Percentiles rank a stretch among this genome's conserved stretches.
phyloP scores from a whole-genome alignment of 176 grass and related monocot genomes.

The Avena insularis region DNA sequence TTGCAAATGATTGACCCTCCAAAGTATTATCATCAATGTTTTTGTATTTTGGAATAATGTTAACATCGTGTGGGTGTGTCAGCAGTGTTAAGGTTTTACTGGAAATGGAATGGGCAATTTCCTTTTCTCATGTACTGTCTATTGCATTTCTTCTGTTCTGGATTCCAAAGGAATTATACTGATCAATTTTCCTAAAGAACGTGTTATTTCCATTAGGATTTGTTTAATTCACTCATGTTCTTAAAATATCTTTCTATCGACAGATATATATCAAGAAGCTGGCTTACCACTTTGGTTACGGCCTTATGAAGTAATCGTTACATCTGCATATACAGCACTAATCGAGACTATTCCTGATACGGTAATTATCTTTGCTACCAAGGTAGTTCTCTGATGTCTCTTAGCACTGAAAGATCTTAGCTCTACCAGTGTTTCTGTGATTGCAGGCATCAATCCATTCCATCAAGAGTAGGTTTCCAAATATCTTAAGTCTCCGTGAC shows the following conservation, averaged over 20 bases:
- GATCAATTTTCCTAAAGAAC: slow-evolving; percentile 30
- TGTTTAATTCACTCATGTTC: background rate
- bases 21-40: background rate
- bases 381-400: slow-evolving; percentile 22
- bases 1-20: background rate
- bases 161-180: background rate
- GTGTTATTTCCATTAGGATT: slow-evolving; percentile 14
- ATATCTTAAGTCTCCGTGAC: slow-evolving; percentile 84
- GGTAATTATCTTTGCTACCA: slow-evolving; percentile 48
- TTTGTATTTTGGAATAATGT: slow-evolving; percentile 6
- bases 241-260: slow-evolving; percentile 35
- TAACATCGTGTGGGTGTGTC: background rate
- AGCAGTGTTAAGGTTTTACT: background rate
- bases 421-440: slow-evolving; percentile 33
- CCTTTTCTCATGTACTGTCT: background rate
- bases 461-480: slow-evolving; percentile 94
- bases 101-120: too few species aligned
- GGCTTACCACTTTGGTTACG: slow-evolving; percentile 98
- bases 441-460: slow-evolving; percentile 98
- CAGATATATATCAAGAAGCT: slow-evolving; percentile 99
- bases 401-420: slow-evolving; percentile 35
- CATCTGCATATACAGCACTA: slow-evolving; percentile 94
- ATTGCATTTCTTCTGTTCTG: background rate
- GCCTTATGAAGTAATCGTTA: slow-evolving; percentile 97
- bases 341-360: slow-evolving; percentile 99